Evolutionary conservation across 192 early-diverging fungal species (phyloP).

Genomic region (Gonapodya prolifera): DNA sequence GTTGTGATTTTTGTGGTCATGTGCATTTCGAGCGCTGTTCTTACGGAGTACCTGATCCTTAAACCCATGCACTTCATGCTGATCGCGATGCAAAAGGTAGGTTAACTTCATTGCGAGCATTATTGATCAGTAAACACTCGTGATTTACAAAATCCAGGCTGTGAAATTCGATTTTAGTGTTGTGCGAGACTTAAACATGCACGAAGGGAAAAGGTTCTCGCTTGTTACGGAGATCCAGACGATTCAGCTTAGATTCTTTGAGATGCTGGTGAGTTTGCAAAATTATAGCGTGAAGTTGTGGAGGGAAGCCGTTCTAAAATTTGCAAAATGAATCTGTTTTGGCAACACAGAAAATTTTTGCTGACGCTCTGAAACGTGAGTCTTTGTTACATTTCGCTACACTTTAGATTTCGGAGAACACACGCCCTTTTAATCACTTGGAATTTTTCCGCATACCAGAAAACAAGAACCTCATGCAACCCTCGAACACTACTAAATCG

Average conservation of each 20-base stretch:
- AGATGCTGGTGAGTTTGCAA: neutral
- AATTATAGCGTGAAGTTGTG: no score
- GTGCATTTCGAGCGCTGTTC: neutral
- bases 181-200: neutral
- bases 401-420: no score
- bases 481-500: neutral
- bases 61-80: neutral
- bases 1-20: neutral
- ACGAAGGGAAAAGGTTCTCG: neutral
- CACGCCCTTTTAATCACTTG: no score
- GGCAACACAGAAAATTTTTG: neutral
- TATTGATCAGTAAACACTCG: neutral
- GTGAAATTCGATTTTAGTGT: neutral
- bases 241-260: neutral
- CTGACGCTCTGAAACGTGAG: neutral
- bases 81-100: neutral
- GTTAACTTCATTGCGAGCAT: neutral
- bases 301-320: no score
- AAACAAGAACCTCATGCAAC: neutral
- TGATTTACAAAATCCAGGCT: neutral
- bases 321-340: neutral
- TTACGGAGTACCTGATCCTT: neutral
- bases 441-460: neutral
- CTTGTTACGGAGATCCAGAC: neutral
- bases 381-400: neutral